These are phyloP conservation scores for Sextonia rubra DNA, from an alignment of 164 flowering plant genomes.

Conservation along the genomic window DNA sequence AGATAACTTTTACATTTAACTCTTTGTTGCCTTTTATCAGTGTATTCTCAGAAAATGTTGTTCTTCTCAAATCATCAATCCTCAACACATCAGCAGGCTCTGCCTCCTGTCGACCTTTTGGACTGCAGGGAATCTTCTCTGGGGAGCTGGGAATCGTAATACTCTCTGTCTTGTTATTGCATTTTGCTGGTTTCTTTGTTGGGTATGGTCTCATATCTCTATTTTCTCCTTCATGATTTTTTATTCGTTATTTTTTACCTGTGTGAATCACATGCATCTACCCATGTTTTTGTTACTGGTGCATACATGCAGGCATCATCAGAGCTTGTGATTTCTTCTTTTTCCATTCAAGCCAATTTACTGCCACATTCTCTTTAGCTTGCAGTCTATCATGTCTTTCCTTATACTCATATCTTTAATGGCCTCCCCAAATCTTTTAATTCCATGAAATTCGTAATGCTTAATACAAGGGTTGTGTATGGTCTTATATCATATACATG, in stretches of 20 bases:
- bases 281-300: too few relatives aligned
- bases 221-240: conserved; percentile 1
- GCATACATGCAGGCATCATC: too few relatives aligned
- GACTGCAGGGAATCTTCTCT: conserved; percentile 36
- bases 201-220: conserved; percentile 39
- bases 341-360: too few relatives aligned
- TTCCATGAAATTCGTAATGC: too few relatives aligned
- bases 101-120: conserved; percentile 30
- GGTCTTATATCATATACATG: too few relatives aligned
- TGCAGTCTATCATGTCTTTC: too few relatives aligned
- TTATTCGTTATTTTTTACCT: background rate
- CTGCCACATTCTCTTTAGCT: too few relatives aligned
- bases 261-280: too few relatives aligned
- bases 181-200: conserved; percentile 73
- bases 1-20: background rate
- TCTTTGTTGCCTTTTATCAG: conserved; percentile 25
- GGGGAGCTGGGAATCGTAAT: conserved; percentile 55
- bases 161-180: conserved; percentile 59
- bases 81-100: conserved; percentile 32
- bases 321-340: too few relatives aligned
- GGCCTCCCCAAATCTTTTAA: too few relatives aligned
- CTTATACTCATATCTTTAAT: too few relatives aligned
- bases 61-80: conserved; percentile 46
- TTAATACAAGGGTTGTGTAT: too few relatives aligned
- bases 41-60: conserved; percentile 75